A percentile compares a stretch with the other conserved stretches of the same genome.
phyloP scores from a whole-genome alignment of 495 filamentous ascomycete genomes.

The Penicillium antarcticum region DNA sequence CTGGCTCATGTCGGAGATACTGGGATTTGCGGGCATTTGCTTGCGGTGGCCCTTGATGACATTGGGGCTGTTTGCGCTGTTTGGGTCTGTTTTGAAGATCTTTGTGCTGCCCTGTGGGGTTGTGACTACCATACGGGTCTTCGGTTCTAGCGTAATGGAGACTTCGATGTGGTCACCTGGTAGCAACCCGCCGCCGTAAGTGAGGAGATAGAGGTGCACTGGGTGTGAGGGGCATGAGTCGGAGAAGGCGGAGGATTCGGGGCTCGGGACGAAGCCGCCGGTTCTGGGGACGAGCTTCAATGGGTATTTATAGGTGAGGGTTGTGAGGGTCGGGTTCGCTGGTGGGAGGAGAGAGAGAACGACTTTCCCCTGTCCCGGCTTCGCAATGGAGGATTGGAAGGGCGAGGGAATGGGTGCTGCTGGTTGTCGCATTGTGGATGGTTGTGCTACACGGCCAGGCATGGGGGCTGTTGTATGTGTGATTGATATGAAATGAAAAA shows the following conservation, averaged over 20 bases:
- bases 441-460: not conserved
- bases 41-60: slow-evolving; percentile 30
- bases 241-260: slow-evolving; percentile 24
- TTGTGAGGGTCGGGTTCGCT: slow-evolving; percentile 64
- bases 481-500: not conserved
- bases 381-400: slow-evolving; percentile 68
- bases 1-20: slow-evolving; percentile 52
- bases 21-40: slow-evolving; percentile 20
- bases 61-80: slow-evolving; percentile 18
- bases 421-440: slow-evolving; percentile 27
- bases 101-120: slow-evolving; percentile 92
- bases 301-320: slow-evolving; percentile 85
- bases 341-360: slow-evolving; percentile 70
- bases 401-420: slow-evolving; percentile 47
- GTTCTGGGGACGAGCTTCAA: slow-evolving; percentile 80
- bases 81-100: slow-evolving; percentile 73
- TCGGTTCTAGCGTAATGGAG: slow-evolving; percentile 56
- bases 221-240: slow-evolving; percentile 31
- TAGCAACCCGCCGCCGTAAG: slow-evolving; percentile 92
- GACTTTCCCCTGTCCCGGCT: slow-evolving; percentile 74
- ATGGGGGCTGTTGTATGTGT: not conserved
- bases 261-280: slow-evolving; percentile 39
- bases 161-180: slow-evolving; percentile 80
- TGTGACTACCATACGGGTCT: slow-evolving; percentile 73
- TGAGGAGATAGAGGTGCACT: slow-evolving; percentile 79